Conservation (phyloP, 2,329 filamentous ascomycete genomes). For the Uncinocarpus reesii region DNA sequence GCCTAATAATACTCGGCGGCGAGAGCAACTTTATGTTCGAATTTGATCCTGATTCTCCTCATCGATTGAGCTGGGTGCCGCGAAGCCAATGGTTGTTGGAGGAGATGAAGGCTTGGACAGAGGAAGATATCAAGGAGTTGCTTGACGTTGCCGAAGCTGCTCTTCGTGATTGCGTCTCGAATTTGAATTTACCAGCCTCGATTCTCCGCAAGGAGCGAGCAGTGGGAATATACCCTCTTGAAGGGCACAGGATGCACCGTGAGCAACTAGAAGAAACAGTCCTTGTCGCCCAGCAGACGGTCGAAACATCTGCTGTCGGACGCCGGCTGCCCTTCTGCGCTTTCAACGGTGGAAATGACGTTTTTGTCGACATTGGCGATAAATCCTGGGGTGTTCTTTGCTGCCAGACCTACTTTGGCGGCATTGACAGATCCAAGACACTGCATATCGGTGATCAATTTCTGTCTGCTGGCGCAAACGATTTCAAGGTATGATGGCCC, state of each 20-base stretch:
- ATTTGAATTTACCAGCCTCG: slow-evolving; percentile 66
- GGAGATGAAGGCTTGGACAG: slow-evolving; percentile 41
- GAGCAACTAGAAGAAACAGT: slow-evolving; percentile 95
- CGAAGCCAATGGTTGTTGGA: slow-evolving; percentile 50
- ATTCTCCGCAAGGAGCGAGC: slow-evolving; percentile 82
- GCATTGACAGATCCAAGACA: slow-evolving; percentile 63
- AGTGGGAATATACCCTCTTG: slow-evolving; percentile 62
- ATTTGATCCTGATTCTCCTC: slow-evolving; percentile 54
- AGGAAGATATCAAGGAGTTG: slow-evolving; percentile 65
- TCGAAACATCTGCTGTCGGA: slow-evolving; percentile 68
- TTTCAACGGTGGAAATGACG: slow-evolving; percentile 92
- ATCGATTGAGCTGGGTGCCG: slow-evolving; percentile 56
- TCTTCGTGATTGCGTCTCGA: slow-evolving; percentile 67
- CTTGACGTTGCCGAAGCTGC: slow-evolving; percentile 82
- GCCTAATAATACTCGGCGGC: slow-evolving; percentile 84
- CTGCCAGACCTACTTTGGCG: slow-evolving; percentile 82
- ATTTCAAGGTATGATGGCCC: slow-evolving; percentile 61
- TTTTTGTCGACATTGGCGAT: slow-evolving; percentile 97
- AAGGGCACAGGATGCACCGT: slow-evolving; percentile 60
- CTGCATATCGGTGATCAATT: slow-evolving; percentile 96
- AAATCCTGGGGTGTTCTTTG: slow-evolving; percentile 92
- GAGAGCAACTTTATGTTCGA: slow-evolving; percentile 93
- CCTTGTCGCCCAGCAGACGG: slow-evolving; percentile 80
- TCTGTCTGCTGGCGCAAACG: slow-evolving; percentile 85
- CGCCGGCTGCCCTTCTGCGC: slow-evolving; percentile 77